Percentiles rank a stretch among this genome's conserved stretches.
Conservation (phyloP, 148 eudicot genomes). For the Cornus suecica region DNA sequence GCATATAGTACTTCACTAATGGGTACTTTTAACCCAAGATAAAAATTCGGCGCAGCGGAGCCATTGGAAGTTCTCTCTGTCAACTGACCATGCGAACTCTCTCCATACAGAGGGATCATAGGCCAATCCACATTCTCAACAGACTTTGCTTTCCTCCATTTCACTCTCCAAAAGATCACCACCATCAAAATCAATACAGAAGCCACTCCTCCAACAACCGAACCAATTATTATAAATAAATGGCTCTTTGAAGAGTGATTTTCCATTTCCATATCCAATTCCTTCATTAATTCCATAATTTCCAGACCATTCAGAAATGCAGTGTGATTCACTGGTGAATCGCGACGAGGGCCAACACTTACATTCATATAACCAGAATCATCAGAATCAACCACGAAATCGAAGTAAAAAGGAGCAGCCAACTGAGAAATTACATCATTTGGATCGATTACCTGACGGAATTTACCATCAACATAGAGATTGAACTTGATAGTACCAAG, state of each 20-base stretch:
- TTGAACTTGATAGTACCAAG: not conserved
- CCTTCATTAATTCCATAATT: slow-evolving; percentile 35
- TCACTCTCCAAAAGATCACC: slow-evolving; percentile 13
- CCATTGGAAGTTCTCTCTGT: slow-evolving; percentile 14
- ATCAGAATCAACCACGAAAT: slow-evolving; percentile 34
- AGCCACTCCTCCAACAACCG: slow-evolving; percentile 24
- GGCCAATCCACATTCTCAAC: slow-evolving; percentile 28
- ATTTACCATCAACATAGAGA: slow-evolving; percentile 23
- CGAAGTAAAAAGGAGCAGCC: slow-evolving; percentile 31
- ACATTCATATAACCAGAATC: slow-evolving; percentile 26
- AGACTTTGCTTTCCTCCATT: slow-evolving; percentile 13
- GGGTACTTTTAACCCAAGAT: slow-evolving; percentile 39
- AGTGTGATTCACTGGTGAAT: not conserved
- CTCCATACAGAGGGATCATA: slow-evolving; percentile 13
- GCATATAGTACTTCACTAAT: slow-evolving; percentile 33
- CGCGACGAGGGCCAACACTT: slow-evolving; percentile 22
- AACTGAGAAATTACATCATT: not conserved
- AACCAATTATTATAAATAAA: slow-evolving; percentile 18
- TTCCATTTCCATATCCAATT: not conserved
- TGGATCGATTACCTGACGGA: not conserved
- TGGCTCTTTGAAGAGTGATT: not conserved
- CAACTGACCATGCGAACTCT: slow-evolving; percentile 22
- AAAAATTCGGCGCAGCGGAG: slow-evolving; percentile 23
- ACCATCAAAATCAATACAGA: slow-evolving; percentile 12
- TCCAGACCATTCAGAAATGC: slow-evolving; percentile 49